A percentile compares a stretch with the other conserved stretches of the same genome.
These are phyloP conservation scores for Colletotrichum tabaci DNA, from an alignment of 2,329 filamentous ascomycete species.

Conservation along the genomic window DNA sequence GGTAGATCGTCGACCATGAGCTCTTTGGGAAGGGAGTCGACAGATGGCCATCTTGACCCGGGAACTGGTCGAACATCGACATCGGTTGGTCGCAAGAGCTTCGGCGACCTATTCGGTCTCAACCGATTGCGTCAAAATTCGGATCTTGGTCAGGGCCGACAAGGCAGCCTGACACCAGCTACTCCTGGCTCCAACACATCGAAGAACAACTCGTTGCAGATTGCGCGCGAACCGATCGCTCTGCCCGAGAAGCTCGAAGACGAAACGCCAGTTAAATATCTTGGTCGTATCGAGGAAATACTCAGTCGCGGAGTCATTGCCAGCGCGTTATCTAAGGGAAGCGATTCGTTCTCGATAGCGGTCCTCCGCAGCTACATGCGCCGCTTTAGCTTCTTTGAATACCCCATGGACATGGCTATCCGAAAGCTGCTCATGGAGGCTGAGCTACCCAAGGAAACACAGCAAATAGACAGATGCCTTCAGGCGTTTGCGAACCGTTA, in stretches of 20 bases:
- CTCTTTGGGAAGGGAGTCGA: slow-evolving; percentile 81
- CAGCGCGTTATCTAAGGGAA: slow-evolving; percentile 86
- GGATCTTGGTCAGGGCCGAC: slow-evolving; percentile 76
- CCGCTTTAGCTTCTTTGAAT: slow-evolving; percentile 93
- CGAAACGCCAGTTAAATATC: slow-evolving; percentile 91
- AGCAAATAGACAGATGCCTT: slow-evolving; percentile 95
- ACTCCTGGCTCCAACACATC: slow-evolving; percentile 80
- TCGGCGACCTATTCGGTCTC: slow-evolving; percentile 88
- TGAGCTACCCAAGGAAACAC: slow-evolving; percentile 95
- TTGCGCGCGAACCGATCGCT: slow-evolving; percentile 78
- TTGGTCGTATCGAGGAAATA: slow-evolving; percentile 85
- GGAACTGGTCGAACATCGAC: slow-evolving; percentile 83
- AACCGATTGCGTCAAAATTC: slow-evolving; percentile 86
- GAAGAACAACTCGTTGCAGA: slow-evolving; percentile 86
- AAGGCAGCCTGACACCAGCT: slow-evolving; percentile 77
- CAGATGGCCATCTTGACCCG: slow-evolving; percentile 78
- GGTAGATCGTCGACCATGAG: slow-evolving; percentile 92
- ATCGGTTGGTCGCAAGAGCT: slow-evolving; percentile 92
- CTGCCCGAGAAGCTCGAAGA: slow-evolving; percentile 87
- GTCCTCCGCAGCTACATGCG: slow-evolving; percentile 96
- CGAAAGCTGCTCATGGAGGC: slow-evolving; percentile 97
- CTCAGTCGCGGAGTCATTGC: slow-evolving; percentile 88
- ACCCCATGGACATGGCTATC: slow-evolving; percentile 98
- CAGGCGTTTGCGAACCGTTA: slow-evolving; percentile 97
- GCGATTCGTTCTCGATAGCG: slow-evolving; percentile 85